A percentile compares a stretch with the other conserved stretches of the same genome.
Conservation (phyloP, 768 basidiomycete genomes). For the Russula sp. region DNA sequence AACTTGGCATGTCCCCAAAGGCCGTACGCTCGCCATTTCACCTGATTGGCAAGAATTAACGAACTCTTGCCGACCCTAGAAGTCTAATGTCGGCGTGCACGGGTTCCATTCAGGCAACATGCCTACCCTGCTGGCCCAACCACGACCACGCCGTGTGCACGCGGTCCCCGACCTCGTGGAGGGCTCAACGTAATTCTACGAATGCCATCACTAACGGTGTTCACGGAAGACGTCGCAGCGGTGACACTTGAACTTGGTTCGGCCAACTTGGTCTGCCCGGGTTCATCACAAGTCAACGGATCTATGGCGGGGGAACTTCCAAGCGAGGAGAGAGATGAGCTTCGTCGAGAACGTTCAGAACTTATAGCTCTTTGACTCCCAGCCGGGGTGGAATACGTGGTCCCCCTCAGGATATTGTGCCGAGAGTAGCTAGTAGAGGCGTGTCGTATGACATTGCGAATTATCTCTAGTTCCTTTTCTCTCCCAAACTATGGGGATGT, state of each 20-base stretch:
- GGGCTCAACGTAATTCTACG: constrained; percentile 39
- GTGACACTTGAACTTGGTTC: constrained; percentile 1
- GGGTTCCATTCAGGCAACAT: not conserved
- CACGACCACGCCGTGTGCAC: constrained; percentile 55
- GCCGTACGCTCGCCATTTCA: constrained; percentile 63
- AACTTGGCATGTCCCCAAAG: constrained; percentile 77
- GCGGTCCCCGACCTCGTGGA: constrained; percentile 34
- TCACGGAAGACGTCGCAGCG: constrained; percentile 20
- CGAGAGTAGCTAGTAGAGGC: constrained; percentile 53
- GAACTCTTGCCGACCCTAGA: constrained; percentile 70
- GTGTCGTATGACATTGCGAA: constrained; percentile 51
- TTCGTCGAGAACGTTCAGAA: constrained; percentile 21
- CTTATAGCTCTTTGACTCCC: constrained; percentile 28
- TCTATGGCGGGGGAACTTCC: constrained; percentile 28
- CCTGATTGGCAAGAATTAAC: constrained; percentile 59
- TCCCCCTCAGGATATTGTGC: constrained; percentile 40
- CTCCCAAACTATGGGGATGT: constrained; percentile 49
- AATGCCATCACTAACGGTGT: constrained; percentile 35
- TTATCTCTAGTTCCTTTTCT: constrained; percentile 60
- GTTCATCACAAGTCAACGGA: not conserved
- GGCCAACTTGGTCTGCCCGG: not conserved
- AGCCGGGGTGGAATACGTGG: constrained; percentile 31
- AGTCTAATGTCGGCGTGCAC: not conserved
- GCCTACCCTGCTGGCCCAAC: constrained; percentile 57
- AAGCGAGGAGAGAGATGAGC: constrained; percentile 38